Percentiles rank a stretch among this genome's conserved stretches.
These are phyloP conservation scores for Calamus simplicifolius DNA, from an alignment of 176 grass and related monocot species.

Conservation along the genomic window DNA sequence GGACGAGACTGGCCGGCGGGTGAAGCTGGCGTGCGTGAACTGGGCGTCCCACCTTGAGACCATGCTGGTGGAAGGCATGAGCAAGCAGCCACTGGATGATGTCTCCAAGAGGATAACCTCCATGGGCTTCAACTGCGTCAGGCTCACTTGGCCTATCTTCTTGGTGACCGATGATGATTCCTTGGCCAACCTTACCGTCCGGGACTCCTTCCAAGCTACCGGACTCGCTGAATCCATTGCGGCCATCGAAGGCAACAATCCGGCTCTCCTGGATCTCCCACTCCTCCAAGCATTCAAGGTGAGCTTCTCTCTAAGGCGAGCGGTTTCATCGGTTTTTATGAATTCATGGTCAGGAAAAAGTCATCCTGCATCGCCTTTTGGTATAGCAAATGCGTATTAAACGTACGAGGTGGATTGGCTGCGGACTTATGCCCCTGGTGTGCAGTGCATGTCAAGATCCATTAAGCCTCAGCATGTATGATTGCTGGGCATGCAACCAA, in stretches of 20 bases:
- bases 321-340: too few species aligned
- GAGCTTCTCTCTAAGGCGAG: neutral
- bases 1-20: constrained; percentile 41
- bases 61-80: constrained; percentile 70
- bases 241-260: constrained; percentile 50
- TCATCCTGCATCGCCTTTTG: too few species aligned
- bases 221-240: constrained; percentile 51
- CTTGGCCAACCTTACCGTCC: constrained; percentile 47
- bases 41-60: constrained; percentile 88
- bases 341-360: too few species aligned
- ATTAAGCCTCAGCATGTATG: too few species aligned
- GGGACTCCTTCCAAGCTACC: constrained; percentile 42
- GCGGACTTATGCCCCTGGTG: too few species aligned
- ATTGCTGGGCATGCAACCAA: too few species aligned
- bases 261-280: constrained; percentile 47
- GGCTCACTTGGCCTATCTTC: constrained; percentile 77
- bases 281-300: constrained; percentile 79
- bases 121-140: constrained; percentile 87
- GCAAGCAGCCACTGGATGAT: constrained; percentile 42
- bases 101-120: constrained; percentile 43
- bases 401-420: too few species aligned
- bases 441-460: too few species aligned
- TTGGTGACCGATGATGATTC: constrained; percentile 55
- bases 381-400: too few species aligned
- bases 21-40: constrained; percentile 94